Base-by-base conservation (phyloP, 2,329 filamentous ascomycete species). In the Exserohilum turcica region DNA sequence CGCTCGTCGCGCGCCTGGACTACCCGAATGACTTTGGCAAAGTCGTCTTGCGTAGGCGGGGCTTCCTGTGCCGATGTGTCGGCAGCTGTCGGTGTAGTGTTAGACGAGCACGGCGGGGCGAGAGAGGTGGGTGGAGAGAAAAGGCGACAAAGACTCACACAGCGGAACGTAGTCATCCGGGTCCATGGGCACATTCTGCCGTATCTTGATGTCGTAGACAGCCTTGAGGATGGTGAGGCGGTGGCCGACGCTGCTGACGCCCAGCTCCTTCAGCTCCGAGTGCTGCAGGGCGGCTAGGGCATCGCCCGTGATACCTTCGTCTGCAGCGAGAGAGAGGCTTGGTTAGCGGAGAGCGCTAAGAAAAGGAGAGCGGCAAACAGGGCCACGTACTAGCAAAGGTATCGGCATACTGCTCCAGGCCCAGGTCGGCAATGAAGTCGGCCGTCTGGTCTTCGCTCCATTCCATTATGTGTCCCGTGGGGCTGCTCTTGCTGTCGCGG, bases 191-290 rank as follows among this genome's bases (percentile, higher is more conserved):
- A 97, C 85, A 66, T 96, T 92, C 70, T 97, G 92, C 60, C 91
- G 91, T 74, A 93, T 88, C 79, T 99, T 99, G 70, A 94, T 88
- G 70, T 97, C 92, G 77, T 97, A 97, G 48, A 97, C 92, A 67
- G 87, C 92, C 78, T 97, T 97, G 53, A 99, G 82, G 52, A 99
- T 95, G 18, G 92, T 96, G 66, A 99, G 81, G 55, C 94, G 88
- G 78, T 99, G 94, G 35, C 94, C 94, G 42, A 97, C 91, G 77
- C 93, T 97, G 59, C 82, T 81, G 60, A 99, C 90, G 42, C 92
- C 92, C 87, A 97, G 93, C 71, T 95, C 91, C 76, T 95, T 96
- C 66, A 99, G 80, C 72, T 97, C 93, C 52, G 96, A 90, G 72
- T 97, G 94, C 59, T 90, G 88, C 59, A 99, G 79, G 35, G 91